Evolutionary conservation across 1,284 basidiomycete genomes (phyloP).

Genomic region (Cryptococcus depauperatus): DNA sequence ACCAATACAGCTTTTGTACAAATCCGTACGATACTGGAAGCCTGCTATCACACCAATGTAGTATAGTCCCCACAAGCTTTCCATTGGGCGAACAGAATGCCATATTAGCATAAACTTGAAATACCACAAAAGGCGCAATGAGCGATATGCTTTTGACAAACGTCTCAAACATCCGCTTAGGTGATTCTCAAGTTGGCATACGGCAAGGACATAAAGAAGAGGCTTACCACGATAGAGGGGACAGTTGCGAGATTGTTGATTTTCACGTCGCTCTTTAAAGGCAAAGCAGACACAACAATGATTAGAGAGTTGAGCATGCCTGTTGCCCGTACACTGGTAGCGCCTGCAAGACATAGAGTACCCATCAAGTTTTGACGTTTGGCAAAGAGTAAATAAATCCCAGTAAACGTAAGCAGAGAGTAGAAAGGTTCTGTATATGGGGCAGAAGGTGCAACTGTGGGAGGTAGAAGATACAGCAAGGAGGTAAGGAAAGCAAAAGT

Average conservation of each 20-base stretch:
- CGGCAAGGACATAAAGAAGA: too few species aligned
- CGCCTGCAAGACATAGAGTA: constrained; percentile 56
- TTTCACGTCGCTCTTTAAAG: too few species aligned
- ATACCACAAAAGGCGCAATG: constrained; percentile 60
- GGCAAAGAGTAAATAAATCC: constrained; percentile 44
- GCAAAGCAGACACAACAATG: background rate
- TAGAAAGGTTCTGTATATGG: constrained; percentile 81
- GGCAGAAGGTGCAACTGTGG: constrained; percentile 65
- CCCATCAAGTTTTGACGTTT: constrained; percentile 51
- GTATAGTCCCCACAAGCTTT: constrained; percentile 1
- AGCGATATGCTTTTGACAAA: constrained; percentile 42
- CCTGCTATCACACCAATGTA: constrained; percentile 58
- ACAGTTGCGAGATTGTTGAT: too few species aligned
- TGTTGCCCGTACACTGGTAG: constrained; percentile 69
- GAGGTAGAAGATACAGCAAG: constrained; percentile 66
- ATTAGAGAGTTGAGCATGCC: constrained; percentile 56
- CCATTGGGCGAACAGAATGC: constrained; percentile 53
- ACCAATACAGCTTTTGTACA: constrained; percentile 78
- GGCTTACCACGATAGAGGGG: too few species aligned
- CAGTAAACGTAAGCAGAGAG: constrained; percentile 67
- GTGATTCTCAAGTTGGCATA: too few species aligned
- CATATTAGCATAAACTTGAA: constrained; percentile 60
- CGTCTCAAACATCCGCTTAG: too few species aligned
- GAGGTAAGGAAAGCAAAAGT: constrained; percentile 56
- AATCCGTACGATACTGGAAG: constrained; percentile 72